A percentile compares a stretch with the other conserved stretches of the same genome.
phyloP scores from a whole-genome alignment of 441 rosid genomes.

The Pelargonium myrrhifolium region DNA sequence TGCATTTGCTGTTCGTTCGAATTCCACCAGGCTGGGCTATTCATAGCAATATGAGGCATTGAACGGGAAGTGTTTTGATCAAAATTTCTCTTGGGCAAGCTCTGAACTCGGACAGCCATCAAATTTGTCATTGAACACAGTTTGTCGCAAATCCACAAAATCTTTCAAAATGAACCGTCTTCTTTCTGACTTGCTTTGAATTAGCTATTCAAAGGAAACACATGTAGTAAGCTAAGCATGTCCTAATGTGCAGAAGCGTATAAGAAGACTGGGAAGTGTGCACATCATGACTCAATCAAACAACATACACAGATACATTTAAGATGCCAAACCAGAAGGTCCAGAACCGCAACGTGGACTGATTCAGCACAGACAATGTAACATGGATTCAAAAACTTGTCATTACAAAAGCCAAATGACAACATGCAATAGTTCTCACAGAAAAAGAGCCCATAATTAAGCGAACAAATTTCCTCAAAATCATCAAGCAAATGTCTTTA shows the following conservation, averaged over 20 bases:
- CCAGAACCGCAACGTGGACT: neutral
- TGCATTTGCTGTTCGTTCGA: constrained; percentile 26
- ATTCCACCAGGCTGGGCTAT: constrained; percentile 29
- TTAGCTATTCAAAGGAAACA: constrained; percentile 13
- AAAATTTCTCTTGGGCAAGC: constrained; percentile 27
- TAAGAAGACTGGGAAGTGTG: neutral
- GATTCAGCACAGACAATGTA: neutral
- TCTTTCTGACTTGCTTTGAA: constrained; percentile 16
- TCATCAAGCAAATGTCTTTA: neutral
- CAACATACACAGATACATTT: neutral
- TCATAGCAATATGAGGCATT: constrained; percentile 17
- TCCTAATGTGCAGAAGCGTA: neutral
- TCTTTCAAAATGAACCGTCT: constrained; percentile 10
- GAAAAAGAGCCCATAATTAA: too few relatives aligned
- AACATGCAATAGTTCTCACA: neutral
- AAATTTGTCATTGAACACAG: constrained; percentile 10
- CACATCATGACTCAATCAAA: too few relatives aligned
- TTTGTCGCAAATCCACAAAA: constrained; percentile 18
- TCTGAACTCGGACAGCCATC: constrained; percentile 29
- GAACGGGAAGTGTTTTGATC: constrained; percentile 12
- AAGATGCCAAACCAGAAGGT: neutral
- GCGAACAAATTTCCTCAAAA: too few relatives aligned
- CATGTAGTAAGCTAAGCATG: neutral
- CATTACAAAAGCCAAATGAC: too few relatives aligned
- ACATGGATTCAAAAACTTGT: too few relatives aligned